phyloP scores from a whole-genome alignment of 1,284 basidiomycete genomes.

The Ceratobasidium sp. region DNA sequence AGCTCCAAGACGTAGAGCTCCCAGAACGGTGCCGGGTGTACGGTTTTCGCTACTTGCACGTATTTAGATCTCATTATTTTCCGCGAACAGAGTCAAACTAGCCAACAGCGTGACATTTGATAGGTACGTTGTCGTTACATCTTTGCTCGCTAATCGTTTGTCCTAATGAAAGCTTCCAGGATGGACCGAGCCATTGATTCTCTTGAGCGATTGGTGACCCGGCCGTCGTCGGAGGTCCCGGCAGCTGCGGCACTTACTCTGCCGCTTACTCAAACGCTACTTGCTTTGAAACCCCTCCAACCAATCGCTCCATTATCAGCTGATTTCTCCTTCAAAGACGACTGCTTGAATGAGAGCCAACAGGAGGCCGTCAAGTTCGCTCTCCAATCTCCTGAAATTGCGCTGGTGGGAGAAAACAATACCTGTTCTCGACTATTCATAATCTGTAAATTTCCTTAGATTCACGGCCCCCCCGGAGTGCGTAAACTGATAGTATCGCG shows the following conservation, averaged over 20 bases:
- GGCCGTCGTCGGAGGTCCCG: conserved; percentile 7
- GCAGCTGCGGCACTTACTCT: background rate
- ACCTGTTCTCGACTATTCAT: background rate
- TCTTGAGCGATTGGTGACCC: conserved; percentile 64
- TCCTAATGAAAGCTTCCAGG: conserved; percentile 58
- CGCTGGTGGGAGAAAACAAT: conserved; percentile 61
- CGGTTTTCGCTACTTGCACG: conserved; percentile 44
- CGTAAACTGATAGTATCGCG: conserved; percentile 38
- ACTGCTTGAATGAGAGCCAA: conserved; percentile 84
- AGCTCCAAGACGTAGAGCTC: conserved; percentile 77
- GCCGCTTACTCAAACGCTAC: conserved; percentile 70
- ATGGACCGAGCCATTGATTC: conserved; percentile 85
- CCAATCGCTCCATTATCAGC: conserved; percentile 56
- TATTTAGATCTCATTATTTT: background rate
- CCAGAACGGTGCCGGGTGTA: conserved; percentile 83
- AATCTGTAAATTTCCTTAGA: conserved; percentile 54
- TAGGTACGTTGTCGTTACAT: conserved; percentile 63
- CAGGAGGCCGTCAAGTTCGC: conserved; percentile 83
- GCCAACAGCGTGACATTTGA: conserved; percentile 94
- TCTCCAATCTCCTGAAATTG: conserved; percentile 78
- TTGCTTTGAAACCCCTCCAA: conserved; percentile 70
- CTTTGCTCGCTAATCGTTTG: conserved; percentile 8
- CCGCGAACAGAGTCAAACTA: conserved; percentile 73
- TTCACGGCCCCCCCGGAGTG: conserved; percentile 96
- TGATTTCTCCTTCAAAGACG: conserved; percentile 78